A percentile compares a stretch with the other conserved stretches of the same genome.
Evolutionary conservation across 306 rosid species (phyloP).

Genomic region (Cotoneaster glaucophyllus): DNA sequence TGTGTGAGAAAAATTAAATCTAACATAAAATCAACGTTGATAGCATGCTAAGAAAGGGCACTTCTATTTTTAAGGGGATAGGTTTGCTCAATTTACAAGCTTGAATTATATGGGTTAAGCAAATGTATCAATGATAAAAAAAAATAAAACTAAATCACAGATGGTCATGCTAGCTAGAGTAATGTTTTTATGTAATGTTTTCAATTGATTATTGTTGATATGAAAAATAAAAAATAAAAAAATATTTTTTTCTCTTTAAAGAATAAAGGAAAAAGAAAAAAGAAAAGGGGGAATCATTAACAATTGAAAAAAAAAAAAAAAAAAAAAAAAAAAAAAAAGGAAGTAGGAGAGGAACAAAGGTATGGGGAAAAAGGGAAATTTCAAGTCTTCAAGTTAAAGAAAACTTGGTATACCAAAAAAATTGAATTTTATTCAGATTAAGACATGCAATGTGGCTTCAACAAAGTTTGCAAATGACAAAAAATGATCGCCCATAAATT

Average conservation of each 20-base stretch:
- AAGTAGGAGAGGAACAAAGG: background rate
- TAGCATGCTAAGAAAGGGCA: background rate
- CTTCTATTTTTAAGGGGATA: background rate
- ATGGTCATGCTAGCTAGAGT: background rate
- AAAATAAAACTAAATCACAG: background rate
- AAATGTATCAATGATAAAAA: background rate
- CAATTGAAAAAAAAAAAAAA: background rate
- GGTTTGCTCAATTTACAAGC: background rate
- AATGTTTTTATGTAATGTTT: too few species aligned
- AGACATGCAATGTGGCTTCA: background rate
- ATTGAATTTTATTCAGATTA: background rate
- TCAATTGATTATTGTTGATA: background rate
- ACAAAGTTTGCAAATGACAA: conserved; percentile 7
- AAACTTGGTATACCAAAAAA: background rate
- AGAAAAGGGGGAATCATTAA: background rate
- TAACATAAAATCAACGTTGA: background rate
- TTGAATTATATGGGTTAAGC: background rate
- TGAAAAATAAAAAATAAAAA: too few species aligned
- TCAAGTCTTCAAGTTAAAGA: background rate
- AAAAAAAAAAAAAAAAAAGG: background rate
- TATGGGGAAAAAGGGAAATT: background rate
- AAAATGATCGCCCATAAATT: conserved; percentile 6
- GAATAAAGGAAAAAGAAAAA: background rate
- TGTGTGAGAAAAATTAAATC: background rate
- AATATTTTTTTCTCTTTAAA: too few species aligned